phyloP scores from a whole-genome alignment of 2,329 filamentous ascomycete genomes.

The Colletotrichum tropicicola region DNA sequence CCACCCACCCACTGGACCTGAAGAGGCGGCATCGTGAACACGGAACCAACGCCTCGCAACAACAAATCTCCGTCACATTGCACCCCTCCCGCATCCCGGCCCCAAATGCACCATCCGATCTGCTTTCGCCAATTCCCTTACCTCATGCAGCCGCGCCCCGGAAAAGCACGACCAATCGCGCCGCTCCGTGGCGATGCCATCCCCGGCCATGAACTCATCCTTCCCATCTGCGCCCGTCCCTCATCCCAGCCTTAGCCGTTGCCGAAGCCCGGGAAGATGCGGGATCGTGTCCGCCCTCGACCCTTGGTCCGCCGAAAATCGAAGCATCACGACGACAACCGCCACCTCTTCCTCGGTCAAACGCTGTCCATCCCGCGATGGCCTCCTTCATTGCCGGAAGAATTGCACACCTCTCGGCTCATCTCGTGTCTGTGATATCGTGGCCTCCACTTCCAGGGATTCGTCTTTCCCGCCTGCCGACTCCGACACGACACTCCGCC shows the following conservation, averaged over 20 bases:
- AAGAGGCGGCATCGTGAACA: background rate
- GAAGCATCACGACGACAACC: background rate
- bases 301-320: constrained; percentile 24
- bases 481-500: background rate
- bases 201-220: constrained; percentile 14
- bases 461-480: background rate
- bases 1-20: too few species aligned
- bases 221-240: constrained; percentile 4
- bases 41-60: constrained; percentile 12
- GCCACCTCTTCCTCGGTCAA: constrained; percentile 21
- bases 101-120: constrained; percentile 3
- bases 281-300: constrained; percentile 13
- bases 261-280: constrained; percentile 29
- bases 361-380: background rate
- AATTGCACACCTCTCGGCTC: constrained; percentile 11
- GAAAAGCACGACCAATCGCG: constrained; percentile 26
- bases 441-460: constrained; percentile 18
- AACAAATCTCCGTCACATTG: constrained; percentile 18
- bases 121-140: constrained; percentile 11
- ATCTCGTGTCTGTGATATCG: constrained; percentile 19
- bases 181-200: constrained; percentile 17
- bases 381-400: constrained; percentile 14
- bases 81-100: background rate
- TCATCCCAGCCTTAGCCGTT: constrained; percentile 20
- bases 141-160: constrained; percentile 19